Conservation (phyloP, 2,329 filamentous ascomycete species). For the Clarireedia homoeocarpa region DNA sequence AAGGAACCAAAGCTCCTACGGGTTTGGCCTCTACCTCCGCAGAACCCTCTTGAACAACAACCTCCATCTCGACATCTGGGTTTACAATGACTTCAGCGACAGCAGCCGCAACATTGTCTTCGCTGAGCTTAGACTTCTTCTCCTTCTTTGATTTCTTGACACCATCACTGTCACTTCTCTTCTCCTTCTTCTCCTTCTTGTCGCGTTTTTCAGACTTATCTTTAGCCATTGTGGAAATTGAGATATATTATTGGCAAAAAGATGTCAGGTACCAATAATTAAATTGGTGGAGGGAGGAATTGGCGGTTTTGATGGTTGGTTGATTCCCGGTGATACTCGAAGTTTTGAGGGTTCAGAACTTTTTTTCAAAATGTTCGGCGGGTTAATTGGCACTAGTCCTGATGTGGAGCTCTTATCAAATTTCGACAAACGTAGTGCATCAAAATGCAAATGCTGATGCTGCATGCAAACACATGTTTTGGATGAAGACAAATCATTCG, state of each 20-base stretch:
- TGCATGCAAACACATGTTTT: background rate
- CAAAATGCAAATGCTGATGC: background rate
- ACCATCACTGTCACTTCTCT: slow-evolving; percentile 40
- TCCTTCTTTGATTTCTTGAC: slow-evolving; percentile 39
- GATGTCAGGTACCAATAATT: background rate
- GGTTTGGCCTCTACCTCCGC: slow-evolving; percentile 37
- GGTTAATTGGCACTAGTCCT: slow-evolving; percentile 12
- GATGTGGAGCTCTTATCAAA: slow-evolving; percentile 9
- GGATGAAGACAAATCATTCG: background rate
- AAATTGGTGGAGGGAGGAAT: slow-evolving; percentile 4
- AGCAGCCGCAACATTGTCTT: slow-evolving; percentile 46
- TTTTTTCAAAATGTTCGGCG: slow-evolving; percentile 11
- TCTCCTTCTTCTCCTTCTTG: slow-evolving; percentile 63
- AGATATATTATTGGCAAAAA: background rate
- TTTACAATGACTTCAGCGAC: slow-evolving; percentile 59
- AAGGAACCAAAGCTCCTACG: slow-evolving; percentile 64
- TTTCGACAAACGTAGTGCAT: background rate
- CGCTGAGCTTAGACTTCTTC: slow-evolving; percentile 34
- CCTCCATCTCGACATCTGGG: slow-evolving; percentile 40
- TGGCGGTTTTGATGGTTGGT: slow-evolving; percentile 6
- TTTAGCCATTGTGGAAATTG: slow-evolving; percentile 25
- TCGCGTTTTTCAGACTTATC: slow-evolving; percentile 27
- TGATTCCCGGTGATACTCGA: slow-evolving; percentile 3
- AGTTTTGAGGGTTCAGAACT: slow-evolving; percentile 8
- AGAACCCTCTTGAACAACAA: slow-evolving; percentile 30